A percentile compares a stretch with the other conserved stretches of the same genome.
phyloP scores from a whole-genome alignment of 345 rosid genomes.

The Pseudoturritis turrita region DNA sequence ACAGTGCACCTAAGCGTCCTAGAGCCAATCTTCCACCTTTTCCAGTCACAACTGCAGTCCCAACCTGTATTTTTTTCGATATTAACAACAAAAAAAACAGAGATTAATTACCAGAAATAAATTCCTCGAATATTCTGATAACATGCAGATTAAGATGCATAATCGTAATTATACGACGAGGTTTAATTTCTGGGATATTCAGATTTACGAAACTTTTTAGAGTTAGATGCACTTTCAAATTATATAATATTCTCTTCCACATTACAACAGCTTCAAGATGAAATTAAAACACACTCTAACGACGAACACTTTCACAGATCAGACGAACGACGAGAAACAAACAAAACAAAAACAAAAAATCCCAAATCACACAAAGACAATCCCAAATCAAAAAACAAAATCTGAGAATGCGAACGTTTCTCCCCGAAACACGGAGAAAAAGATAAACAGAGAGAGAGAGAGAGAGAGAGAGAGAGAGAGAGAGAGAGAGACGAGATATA shows the following conservation, averaged over 20 bases:
- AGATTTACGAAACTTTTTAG: conserved; percentile 3
- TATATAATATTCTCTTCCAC: background rate
- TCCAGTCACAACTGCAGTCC: conserved; percentile 97
- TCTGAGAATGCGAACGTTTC: conserved; percentile 22
- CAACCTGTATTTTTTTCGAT: conserved; percentile 50
- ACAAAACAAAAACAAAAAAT: background rate
- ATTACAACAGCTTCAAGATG: background rate
- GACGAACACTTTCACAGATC: conserved; percentile 24
- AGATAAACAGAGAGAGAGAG: background rate
- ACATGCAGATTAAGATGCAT: conserved; percentile 24
- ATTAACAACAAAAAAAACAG: background rate
- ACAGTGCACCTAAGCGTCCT: conserved; percentile 87
- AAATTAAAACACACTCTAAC: conserved; percentile 10
- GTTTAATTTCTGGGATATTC: background rate
- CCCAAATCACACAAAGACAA: background rate
- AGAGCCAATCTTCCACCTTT: conserved; percentile 89
- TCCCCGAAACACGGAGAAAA: background rate
- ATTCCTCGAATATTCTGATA: background rate
- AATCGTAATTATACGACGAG: background rate
- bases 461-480: background rate
- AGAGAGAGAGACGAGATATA: background rate
- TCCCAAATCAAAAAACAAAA: background rate
- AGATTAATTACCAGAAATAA: background rate
- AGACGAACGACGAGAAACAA: conserved; percentile 9
- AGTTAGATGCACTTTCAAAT: background rate